Evolutionary conservation across 345 rosid genomes (phyloP), one percentile per base, ranked within the genome.

Genomic region (Kernera saxatilis): DNA sequence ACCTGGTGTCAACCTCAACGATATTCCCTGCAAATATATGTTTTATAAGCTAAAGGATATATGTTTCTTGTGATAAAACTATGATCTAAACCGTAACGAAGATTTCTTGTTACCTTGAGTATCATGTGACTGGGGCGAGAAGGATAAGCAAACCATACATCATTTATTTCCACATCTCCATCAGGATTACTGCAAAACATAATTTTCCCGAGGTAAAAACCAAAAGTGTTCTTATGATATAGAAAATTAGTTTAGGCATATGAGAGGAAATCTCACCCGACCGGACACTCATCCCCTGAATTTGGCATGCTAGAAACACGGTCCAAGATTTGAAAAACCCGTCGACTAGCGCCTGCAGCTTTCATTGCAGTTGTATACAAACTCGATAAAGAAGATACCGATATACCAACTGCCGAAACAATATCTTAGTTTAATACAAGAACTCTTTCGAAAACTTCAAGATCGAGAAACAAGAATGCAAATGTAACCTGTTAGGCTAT

Each of bases 81-180:
- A 13, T 23, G 23, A 27, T 27, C 46, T 72, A 43, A 70, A 18
- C 58, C 0, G 2, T 67, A 15, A 73, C 0, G 11, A 33, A 10
- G 59, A 33, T 46, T 29, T 3, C 0, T 14, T 40, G 55, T 78
- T 77, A 93, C 98, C 96, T 91, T 87, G 46, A 93, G 92, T 52
- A 91, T 85, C 94, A 85, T 84, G 78, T 89, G 88, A 82, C 85
- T 86, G 7, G 96, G 97, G 30, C 96, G 98, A 62, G 98, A 93
- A 57, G 97, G 98, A 84, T 93, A 93, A 10, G 98, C 89, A 76
- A 93, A 93, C 97, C 97, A 91, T 14, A 91, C 94, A 49, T 93
- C 97, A 70, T 89, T 80, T 60, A 93, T 54, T 73, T 87, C 97
- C 62, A 93, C 89, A 69, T 85, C 97, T 33, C 98, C 98, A 74